phyloP scores from a whole-genome alignment of 1,284 basidiomycete species.

The Apiotrichum siamense region DNA sequence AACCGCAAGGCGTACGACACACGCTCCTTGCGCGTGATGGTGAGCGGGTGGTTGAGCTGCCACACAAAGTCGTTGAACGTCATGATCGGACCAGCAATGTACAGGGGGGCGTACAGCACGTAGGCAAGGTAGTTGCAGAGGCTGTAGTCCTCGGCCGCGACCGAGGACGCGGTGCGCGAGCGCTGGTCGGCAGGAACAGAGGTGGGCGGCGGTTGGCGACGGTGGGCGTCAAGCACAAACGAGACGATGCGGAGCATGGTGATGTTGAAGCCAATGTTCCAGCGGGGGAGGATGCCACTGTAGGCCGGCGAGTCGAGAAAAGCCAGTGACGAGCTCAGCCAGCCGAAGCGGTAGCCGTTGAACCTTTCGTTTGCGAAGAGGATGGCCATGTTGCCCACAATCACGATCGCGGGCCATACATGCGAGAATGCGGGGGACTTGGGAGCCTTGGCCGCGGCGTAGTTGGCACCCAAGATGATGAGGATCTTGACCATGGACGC shows the following conservation, averaged over 20 bases:
- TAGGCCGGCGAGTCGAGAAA: constrained; percentile 52
- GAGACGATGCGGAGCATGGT: constrained; percentile 92
- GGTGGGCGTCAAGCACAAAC: constrained; percentile 86
- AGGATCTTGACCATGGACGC: constrained; percentile 74
- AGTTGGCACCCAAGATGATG: constrained; percentile 66
- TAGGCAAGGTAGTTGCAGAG: constrained; percentile 65
- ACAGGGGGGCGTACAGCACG: constrained; percentile 81
- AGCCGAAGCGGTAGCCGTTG: constrained; percentile 66
- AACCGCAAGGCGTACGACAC: constrained; percentile 67
- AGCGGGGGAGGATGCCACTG: constrained; percentile 68
- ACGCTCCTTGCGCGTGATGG: constrained; percentile 44
- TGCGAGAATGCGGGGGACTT: constrained; percentile 17
- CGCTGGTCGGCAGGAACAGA: constrained; percentile 25
- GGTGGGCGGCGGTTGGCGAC: constrained; percentile 51
- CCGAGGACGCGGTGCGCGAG: constrained; percentile 54
- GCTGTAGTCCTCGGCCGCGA: constrained; percentile 53
- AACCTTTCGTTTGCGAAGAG: constrained; percentile 74
- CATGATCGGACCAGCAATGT: constrained; percentile 93
- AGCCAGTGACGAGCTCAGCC: constrained; percentile 56
- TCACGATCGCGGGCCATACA: constrained; percentile 31
- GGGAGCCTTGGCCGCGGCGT: constrained; percentile 56
- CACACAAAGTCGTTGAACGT: constrained; percentile 91
- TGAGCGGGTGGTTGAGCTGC: constrained; percentile 54
- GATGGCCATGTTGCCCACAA: constrained; percentile 67
- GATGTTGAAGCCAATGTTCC: constrained; percentile 95